Conservation (phyloP, 2,329 filamentous ascomycete genomes). For the Aspergillus hortae region DNA sequence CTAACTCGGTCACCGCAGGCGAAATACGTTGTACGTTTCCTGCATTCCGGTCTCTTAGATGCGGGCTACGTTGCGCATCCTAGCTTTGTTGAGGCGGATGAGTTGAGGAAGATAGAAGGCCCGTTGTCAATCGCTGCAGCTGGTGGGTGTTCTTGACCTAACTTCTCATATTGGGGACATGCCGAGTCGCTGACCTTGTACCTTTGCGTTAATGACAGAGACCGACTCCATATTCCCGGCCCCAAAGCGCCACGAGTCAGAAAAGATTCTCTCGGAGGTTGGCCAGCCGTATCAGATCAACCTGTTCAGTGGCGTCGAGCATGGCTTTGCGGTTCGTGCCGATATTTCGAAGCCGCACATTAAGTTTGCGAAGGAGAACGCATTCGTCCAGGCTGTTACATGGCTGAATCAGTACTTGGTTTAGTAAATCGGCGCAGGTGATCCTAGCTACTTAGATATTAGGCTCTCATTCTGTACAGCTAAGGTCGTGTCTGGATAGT, state of each 20-base stretch:
- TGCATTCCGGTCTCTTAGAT: constrained; percentile 12
- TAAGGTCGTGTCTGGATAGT: not conserved
- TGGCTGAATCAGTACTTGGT: constrained; percentile 51
- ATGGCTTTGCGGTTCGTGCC: constrained; percentile 68
- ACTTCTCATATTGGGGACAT: no score
- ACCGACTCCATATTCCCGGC: constrained; percentile 58
- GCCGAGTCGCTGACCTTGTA: no score
- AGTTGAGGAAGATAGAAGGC: constrained; percentile 14
- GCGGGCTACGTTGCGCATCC: constrained; percentile 20
- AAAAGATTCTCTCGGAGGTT: constrained; percentile 53
- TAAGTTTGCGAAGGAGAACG: constrained; percentile 70
- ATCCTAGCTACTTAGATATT: not conserved
- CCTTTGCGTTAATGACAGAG: constrained; percentile 34
- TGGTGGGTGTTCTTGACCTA: not conserved
- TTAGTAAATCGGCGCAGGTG: not conserved
- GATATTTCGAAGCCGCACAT: constrained; percentile 55
- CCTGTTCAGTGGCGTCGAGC: constrained; percentile 63
- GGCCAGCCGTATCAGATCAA: constrained; percentile 66
- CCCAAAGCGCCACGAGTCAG: constrained; percentile 58
- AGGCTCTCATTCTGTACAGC: not conserved
- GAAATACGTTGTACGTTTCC: constrained; percentile 45
- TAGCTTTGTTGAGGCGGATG: constrained; percentile 15
- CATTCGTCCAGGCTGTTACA: constrained; percentile 67
- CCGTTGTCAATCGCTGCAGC: constrained; percentile 10
- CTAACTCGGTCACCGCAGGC: constrained; percentile 13